phyloP scores from a whole-genome alignment of 2,329 filamentous ascomycete species.

The Colletotrichum acutatum region DNA sequence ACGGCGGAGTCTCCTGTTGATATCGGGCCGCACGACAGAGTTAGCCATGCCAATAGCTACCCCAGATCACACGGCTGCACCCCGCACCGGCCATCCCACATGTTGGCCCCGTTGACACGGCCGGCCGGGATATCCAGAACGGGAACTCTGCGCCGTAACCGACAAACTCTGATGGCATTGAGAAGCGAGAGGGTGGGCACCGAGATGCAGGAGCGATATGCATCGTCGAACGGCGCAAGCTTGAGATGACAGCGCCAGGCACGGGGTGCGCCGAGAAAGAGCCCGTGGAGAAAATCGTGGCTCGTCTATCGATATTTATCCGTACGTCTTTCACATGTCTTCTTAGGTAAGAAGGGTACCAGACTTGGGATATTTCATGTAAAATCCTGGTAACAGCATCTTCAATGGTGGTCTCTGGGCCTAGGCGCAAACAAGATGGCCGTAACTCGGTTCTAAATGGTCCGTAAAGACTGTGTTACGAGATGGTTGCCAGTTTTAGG shows the following conservation, averaged over 20 bases:
- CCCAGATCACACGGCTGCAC: constrained; percentile 35
- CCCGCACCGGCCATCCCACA: constrained; percentile 27
- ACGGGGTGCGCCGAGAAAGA: constrained; percentile 30
- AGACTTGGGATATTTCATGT: background rate
- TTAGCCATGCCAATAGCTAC: constrained; percentile 26
- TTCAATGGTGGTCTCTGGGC: background rate
- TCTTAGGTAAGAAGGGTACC: background rate
- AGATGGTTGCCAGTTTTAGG: background rate
- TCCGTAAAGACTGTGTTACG: background rate
- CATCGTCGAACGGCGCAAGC: constrained; percentile 1
- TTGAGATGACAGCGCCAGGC: constrained; percentile 19
- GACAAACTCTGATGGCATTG: constrained; percentile 28
- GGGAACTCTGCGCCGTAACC: constrained; percentile 29
- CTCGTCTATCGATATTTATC: background rate
- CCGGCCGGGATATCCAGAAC: constrained; percentile 27
- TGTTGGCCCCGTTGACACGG: constrained; percentile 6
- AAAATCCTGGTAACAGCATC: background rate
- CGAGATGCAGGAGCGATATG: constrained; percentile 22
- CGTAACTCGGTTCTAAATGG: background rate
- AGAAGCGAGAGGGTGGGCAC: constrained; percentile 14
- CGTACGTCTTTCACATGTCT: constrained; percentile 2
- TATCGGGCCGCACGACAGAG: constrained; percentile 27
- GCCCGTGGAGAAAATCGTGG: constrained; percentile 2
- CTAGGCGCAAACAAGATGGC: background rate
- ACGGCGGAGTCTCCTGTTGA: constrained; percentile 36